Evolutionary conservation across 2,329 filamentous ascomycete species (phyloP), one percentile per base, ranked within the genome.

Genomic region (Pezicula rhizophila): DNA sequence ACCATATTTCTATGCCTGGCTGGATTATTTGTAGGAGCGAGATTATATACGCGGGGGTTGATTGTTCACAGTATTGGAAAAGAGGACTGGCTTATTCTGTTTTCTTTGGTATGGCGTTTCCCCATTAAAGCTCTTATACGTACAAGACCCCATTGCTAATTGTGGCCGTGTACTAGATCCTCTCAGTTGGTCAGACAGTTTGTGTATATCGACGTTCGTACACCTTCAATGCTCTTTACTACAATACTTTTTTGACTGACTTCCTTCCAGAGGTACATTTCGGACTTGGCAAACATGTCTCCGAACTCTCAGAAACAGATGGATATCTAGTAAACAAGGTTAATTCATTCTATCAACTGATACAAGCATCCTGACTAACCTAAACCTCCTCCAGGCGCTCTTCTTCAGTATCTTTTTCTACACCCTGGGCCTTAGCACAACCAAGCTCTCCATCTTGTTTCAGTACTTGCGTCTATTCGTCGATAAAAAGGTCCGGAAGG

Each of bases 51-150:
- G 8, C 28, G 28, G 28, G 8, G 28, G 28, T 10, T 10, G 28
- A 31, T 31, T 12, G 28, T 31, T 31, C 28, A 31, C 5, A 31
- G 28, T 31, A 10, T 31, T 31, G 28, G 28, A 12, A 31, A 31
- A 11, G 28, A 31, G 28, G 28, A 31, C 7, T 31, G 28, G 28
- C 28, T 31, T 31, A 31, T 31, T 12, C 11, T 12, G 11, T 10
- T 31, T 31, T 5, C 28, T 31, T 31, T 31, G 28, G 28, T 31
- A 31, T 31, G 28, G 8, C 11, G 8, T 31, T 31, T 31, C 28
- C 28, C 12, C 5, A 31, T 31, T 4, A 12, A 10, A 10, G 4
- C 56, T 71, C 71, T 5, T 8, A 10, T 31, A 11, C 11, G 8
- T 12, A 12, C 11, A 31, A 12, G 28, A 12, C 11, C 8, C 12